These are phyloP conservation scores for Epichloe elymi DNA, from an alignment of 2,329 filamentous ascomycete genomes.

Conservation along the genomic window DNA sequence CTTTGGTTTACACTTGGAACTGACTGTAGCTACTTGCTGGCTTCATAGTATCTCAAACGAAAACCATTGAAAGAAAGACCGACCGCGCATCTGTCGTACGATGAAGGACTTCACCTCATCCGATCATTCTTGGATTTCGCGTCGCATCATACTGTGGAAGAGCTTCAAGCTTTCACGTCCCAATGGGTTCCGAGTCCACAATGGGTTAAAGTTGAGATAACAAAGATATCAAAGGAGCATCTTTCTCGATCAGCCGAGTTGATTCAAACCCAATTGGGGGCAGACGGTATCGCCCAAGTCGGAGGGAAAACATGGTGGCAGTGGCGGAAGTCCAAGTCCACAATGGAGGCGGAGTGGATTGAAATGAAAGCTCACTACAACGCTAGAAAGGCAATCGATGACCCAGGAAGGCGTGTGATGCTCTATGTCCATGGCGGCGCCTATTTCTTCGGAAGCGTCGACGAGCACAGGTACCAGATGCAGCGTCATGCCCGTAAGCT, in stretches of 20 bases:
- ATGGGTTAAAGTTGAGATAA: constrained; percentile 70
- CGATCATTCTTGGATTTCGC: constrained; percentile 75
- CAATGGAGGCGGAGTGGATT: constrained; percentile 81
- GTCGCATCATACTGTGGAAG: constrained; percentile 82
- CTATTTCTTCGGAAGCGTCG: constrained; percentile 90
- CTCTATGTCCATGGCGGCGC: constrained; percentile 89
- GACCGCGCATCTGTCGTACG: constrained; percentile 83
- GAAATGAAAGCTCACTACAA: constrained; percentile 73
- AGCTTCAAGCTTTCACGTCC: constrained; percentile 78
- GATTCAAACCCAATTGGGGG: constrained; percentile 62
- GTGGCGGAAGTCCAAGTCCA: constrained; percentile 57
- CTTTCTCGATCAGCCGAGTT: constrained; percentile 52
- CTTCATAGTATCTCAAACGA: constrained; percentile 62
- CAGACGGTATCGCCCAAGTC: constrained; percentile 57
- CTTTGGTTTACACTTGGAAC: not conserved
- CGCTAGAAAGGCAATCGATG: constrained; percentile 49
- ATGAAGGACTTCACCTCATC: constrained; percentile 80
- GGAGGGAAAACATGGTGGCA: constrained; percentile 84
- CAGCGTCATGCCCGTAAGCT: constrained; percentile 91
- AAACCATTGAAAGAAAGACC: constrained; percentile 65
- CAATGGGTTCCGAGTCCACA: constrained; percentile 84
- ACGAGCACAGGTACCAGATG: constrained; percentile 96
- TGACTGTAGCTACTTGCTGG: not conserved
- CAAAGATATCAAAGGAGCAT: constrained; percentile 50
- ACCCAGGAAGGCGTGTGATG: constrained; percentile 63